Evolutionary conservation across 129 eudicot genomes (phyloP), one percentile per base, ranked within the genome.

Genomic region (Flaveria bidentis): DNA sequence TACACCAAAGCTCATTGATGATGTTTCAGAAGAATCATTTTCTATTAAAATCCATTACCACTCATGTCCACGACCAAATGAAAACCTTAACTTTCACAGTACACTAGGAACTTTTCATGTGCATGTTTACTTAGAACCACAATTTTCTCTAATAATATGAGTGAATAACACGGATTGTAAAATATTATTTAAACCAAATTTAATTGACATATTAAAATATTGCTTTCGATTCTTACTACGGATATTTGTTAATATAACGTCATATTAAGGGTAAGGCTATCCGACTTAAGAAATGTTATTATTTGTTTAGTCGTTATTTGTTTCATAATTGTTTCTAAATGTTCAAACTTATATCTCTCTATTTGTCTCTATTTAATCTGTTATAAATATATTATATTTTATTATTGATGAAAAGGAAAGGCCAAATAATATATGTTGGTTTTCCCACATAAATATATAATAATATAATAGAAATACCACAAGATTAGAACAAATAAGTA

Each of bases 321-420:
- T 18, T n/a, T 18, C 60, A 51, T 28, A 18, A 15, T 71, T 73
- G 77, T 57, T 57, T 16, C 17, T 25, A 12, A 73, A 73, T 10
- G 23, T 73, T 3, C 56, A 57, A 57, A 73, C 4, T 5, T n/a
- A 15, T 57, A 15, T 41, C 4, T 30, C 7, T 23, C 2, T 14
- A 23, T 41, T 41, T 56, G 77, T 73, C 69, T 20, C 61, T 18
- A 36, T 55, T 23, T 4, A 36, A 55, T 25, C 23, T 60, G 33
- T 26, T 25, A 57, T 60, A 14, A 23, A 2, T 73, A n/a, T 56
- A 13, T 18, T 7, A 16, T 73, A 73, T 42, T 13, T 36, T 17
- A 28, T 46, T 22, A 49, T 50, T 69, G 50, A 70, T 25, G 39
- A 33, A 39, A 11, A 18, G 23, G 25, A 49, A 30, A 71, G 46